A percentile compares a stretch with the other conserved stretches of the same genome.
phyloP scores from a whole-genome alignment of 352 stramenopile genomes.

The Phytophthora uliginosa region DNA sequence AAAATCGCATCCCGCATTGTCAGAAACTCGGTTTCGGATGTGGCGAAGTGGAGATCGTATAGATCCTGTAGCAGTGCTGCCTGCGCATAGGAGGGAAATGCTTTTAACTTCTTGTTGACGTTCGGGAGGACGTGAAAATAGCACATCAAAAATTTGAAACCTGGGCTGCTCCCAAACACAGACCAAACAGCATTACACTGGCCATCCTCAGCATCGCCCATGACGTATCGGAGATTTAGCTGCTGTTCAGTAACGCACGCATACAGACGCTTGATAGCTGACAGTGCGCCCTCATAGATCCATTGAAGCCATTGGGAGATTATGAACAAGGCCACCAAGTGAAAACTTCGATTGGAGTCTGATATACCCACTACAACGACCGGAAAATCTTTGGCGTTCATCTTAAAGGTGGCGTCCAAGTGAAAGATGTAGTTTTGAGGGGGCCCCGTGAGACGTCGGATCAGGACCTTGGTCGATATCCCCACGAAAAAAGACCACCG shows the following conservation, averaged over 20 bases:
- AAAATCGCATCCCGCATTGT: not conserved
- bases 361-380: not conserved
- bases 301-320: slow-evolving; percentile 1
- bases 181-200: slow-evolving; percentile 1
- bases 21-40: not conserved
- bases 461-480: no score
- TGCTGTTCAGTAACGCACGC: not conserved
- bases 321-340: slow-evolving; percentile 31
- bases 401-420: not conserved
- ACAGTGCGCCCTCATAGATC: not conserved
- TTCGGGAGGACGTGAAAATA: slow-evolving; percentile 43
- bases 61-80: slow-evolving; percentile 18
- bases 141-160: slow-evolving; percentile 34
- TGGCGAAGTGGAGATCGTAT: slow-evolving; percentile 31
- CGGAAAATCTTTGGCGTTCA: not conserved
- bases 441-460: no score
- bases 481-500: no score
- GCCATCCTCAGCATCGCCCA: slow-evolving; percentile 5
- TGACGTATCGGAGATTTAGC: not conserved
- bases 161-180: not conserved
- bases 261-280: not conserved
- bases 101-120: slow-evolving; percentile 23
- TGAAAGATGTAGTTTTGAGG: not conserved
- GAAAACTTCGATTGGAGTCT: slow-evolving; percentile 9
- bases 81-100: not conserved